Evolutionary conservation across 1,284 basidiomycete genomes (phyloP).

Genomic region (Ganoderma multipileum): DNA sequence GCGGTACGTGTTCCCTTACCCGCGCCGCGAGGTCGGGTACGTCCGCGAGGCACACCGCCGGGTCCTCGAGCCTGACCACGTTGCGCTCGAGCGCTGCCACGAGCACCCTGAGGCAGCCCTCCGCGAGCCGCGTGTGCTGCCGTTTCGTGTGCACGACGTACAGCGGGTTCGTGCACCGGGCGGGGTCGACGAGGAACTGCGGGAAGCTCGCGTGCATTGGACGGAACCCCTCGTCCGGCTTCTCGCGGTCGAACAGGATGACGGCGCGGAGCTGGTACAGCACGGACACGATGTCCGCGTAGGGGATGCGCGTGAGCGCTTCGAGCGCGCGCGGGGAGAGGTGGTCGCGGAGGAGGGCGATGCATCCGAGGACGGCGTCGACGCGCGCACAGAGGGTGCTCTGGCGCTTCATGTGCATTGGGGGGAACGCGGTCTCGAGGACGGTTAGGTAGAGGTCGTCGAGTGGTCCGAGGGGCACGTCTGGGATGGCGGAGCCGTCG

Average conservation of each 20-base stretch:
- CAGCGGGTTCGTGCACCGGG: constrained; percentile 68
- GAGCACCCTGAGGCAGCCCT: neutral
- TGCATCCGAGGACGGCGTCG: constrained; percentile 44
- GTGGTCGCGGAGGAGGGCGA: constrained; percentile 82
- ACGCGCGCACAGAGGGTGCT: neutral
- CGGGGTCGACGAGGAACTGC: constrained; percentile 20
- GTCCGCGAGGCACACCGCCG: neutral
- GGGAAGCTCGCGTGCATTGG: constrained; percentile 22
- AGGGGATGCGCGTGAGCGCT: constrained; percentile 68
- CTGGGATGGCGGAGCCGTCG: neutral
- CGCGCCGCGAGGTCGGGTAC: neutral
- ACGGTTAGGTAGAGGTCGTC: constrained; percentile 62
- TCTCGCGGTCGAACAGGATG: constrained; percentile 80
- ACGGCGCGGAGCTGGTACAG: constrained; percentile 83
- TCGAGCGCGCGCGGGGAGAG: constrained; percentile 68
- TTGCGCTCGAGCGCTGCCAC: neutral
- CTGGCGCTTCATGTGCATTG: neutral
- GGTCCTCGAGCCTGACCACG: neutral
- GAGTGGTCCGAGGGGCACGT: constrained; percentile 5
- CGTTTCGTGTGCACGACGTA: constrained; percentile 83
- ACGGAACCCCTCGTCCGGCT: constrained; percentile 39
- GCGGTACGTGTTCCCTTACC: neutral
- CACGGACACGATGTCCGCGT: constrained; percentile 80
- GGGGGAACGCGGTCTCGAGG: constrained; percentile 76
- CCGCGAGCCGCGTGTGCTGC: constrained; percentile 61